Evolutionary conservation across 495 filamentous ascomycete species (phyloP).

Genomic region (Penicillium canariense): DNA sequence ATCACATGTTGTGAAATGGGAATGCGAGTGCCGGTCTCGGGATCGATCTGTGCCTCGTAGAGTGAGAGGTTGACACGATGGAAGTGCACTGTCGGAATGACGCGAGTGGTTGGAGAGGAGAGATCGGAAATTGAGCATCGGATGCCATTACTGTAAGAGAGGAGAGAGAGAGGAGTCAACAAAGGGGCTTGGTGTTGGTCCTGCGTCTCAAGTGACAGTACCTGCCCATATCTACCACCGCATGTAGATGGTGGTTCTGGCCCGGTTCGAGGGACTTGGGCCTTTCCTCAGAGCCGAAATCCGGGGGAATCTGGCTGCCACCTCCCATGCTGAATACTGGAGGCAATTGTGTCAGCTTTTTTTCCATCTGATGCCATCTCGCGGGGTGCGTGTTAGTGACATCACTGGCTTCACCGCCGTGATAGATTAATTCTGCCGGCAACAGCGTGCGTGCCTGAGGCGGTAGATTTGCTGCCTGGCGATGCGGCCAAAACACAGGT

Average conservation of each 20-base stretch:
- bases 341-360: not conserved
- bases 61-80: constrained; percentile 79
- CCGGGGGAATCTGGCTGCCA: constrained; percentile 6
- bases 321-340: constrained; percentile 17
- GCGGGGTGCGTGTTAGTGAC: no score
- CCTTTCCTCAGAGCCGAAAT: not conserved
- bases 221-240: constrained; percentile 35
- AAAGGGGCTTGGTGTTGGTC: not conserved
- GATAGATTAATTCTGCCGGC: no score
- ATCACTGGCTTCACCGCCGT: no score
- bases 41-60: constrained; percentile 75
- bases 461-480: no score
- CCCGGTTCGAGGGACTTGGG: not conserved
- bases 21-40: constrained; percentile 38
- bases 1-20: constrained; percentile 66
- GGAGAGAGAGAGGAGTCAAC: not conserved
- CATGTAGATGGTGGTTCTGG: constrained; percentile 20
- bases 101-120: constrained; percentile 62
- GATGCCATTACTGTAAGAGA: constrained; percentile 76
- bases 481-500: no score
- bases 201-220: constrained; percentile 1
- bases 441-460: no score
- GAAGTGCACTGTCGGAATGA: constrained; percentile 73
- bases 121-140: constrained; percentile 88
- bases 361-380: no score